These are phyloP conservation scores for Ceratocystis variospora DNA, from an alignment of 2,329 filamentous ascomycete genomes.

Conservation along the genomic window DNA sequence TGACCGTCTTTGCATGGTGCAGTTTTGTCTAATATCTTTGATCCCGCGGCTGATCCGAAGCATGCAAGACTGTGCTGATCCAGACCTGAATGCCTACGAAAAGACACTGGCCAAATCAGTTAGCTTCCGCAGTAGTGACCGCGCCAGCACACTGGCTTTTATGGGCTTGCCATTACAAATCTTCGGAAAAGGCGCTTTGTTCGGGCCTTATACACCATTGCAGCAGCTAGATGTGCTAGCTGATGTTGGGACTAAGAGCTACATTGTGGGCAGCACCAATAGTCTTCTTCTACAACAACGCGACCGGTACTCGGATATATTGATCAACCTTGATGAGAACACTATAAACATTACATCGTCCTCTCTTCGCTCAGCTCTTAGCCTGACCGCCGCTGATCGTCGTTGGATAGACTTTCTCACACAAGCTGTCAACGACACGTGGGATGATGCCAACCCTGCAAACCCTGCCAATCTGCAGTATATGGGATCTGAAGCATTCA, in stretches of 20 bases:
- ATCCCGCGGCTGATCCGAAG: conserved; percentile 85
- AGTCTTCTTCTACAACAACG: conserved; percentile 85
- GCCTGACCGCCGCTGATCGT: conserved; percentile 72
- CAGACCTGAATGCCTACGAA: conserved; percentile 76
- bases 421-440: conserved; percentile 86
- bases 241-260: conserved; percentile 89
- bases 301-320: conserved; percentile 88
- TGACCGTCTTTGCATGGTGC: conserved; percentile 92
- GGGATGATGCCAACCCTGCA: conserved; percentile 82
- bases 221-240: conserved; percentile 91
- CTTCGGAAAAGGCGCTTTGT: conserved; percentile 89
- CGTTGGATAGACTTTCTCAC: conserved; percentile 95
- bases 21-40: conserved; percentile 89
- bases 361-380: conserved; percentile 59
- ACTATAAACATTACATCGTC: conserved; percentile 72
- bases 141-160: conserved; percentile 75
- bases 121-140: conserved; percentile 80
- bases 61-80: conserved; percentile 89
- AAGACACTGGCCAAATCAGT: conserved; percentile 62
- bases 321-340: conserved; percentile 89
- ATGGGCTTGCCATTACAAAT: conserved; percentile 92
- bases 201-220: conserved; percentile 89
- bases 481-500: conserved; percentile 91
- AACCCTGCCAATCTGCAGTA: conserved; percentile 92
- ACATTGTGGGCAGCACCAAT: conserved; percentile 94